A percentile compares a stretch with the other conserved stretches of the same genome.
phyloP scores from a whole-genome alignment of 106 monocot genomes.

The Ottelia alismoides region DNA sequence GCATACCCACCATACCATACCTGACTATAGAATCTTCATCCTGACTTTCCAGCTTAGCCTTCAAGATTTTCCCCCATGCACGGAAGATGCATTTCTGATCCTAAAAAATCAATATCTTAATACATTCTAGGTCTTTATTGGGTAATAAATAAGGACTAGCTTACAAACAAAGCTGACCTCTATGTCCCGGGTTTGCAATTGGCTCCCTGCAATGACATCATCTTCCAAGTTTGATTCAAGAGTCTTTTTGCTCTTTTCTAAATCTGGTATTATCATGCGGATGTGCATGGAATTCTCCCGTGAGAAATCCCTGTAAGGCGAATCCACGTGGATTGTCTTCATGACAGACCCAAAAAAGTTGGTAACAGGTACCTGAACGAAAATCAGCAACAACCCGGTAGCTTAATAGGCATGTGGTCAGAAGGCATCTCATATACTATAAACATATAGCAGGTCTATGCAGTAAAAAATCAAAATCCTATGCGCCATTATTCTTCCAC shows the following conservation, averaged over 20 bases:
- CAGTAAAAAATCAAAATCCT: too few species aligned
- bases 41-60: conserved; percentile 26
- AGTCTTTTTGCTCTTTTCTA: conserved; percentile 6
- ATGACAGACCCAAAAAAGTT: conserved; percentile 97
- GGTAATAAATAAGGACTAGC: background rate
- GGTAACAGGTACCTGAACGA: conserved; percentile 80
- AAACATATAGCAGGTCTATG: too few species aligned
- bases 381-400: too few species aligned
- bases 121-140: background rate
- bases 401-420: too few species aligned
- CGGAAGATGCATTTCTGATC: conserved; percentile 16
- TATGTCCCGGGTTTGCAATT: conserved; percentile 3
- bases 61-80: conserved; percentile 33
- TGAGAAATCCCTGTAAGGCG: conserved; percentile 32
- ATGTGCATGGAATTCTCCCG: background rate
- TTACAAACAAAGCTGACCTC: conserved; percentile 17
- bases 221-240: conserved; percentile 1
- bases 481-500: too few species aligned
- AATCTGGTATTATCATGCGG: too few species aligned
- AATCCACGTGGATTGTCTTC: conserved; percentile 80
- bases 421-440: too few species aligned
- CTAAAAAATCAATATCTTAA: background rate
- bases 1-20: conserved; percentile 61
- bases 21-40: conserved; percentile 38
- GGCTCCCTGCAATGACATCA: too few species aligned